phyloP scores from a whole-genome alignment of 306 rosid species.

The Albizia julibrissin region DNA sequence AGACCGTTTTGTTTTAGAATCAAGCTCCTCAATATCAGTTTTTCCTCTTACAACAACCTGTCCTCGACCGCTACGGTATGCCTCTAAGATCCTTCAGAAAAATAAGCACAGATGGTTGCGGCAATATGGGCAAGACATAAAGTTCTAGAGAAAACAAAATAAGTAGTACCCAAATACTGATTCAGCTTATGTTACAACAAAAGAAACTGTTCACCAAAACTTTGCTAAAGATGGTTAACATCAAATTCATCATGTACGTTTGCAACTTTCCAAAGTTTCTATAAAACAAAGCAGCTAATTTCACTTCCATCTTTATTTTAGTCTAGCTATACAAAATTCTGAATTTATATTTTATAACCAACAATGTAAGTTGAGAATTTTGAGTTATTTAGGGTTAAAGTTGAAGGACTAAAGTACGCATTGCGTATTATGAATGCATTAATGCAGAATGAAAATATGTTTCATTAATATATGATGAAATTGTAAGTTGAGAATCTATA shows the following conservation, averaged over 20 bases:
- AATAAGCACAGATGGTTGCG: constrained; percentile 27
- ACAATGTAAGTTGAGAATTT: background rate
- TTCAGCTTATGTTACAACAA: constrained; percentile 5
- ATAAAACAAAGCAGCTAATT: constrained; percentile 9
- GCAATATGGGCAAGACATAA: background rate
- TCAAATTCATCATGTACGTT: constrained; percentile 4
- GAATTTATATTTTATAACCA: constrained; percentile 13
- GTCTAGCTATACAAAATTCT: constrained; percentile 1
- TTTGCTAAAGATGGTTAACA: background rate
- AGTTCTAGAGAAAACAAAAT: background rate
- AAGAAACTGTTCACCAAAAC: background rate
- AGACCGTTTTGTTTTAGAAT: constrained; percentile 71
- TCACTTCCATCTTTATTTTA: constrained; percentile 8
- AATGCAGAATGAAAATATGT: background rate
- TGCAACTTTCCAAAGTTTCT: constrained; percentile 12
- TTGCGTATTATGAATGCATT: background rate
- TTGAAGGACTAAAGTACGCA: background rate
- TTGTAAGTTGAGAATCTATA: background rate
- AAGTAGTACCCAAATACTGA: background rate
- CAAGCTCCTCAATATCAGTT: constrained; percentile 87
- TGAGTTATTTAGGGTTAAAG: too few species aligned
- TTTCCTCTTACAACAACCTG: constrained; percentile 88
- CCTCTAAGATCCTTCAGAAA: constrained; percentile 81
- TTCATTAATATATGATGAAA: background rate
- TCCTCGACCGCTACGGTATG: constrained; percentile 92